These are phyloP conservation scores for Rosa lucieae DNA, from an alignment of 306 rosid genomes.

Conservation along the genomic window DNA sequence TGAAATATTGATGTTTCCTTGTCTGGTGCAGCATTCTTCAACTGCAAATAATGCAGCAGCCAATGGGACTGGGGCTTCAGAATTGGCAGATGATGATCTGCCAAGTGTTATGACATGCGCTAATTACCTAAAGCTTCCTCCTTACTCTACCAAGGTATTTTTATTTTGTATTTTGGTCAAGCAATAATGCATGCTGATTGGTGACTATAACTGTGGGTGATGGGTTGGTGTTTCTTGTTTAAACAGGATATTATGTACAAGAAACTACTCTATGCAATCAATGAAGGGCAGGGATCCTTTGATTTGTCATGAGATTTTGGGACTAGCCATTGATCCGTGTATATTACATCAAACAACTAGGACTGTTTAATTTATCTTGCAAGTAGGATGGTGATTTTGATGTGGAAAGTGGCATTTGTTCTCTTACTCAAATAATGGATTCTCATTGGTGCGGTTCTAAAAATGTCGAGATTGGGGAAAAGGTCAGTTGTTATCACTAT, in stretches of 20 bases:
- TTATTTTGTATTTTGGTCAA: neutral
- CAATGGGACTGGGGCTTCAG: slow-evolving; percentile 75
- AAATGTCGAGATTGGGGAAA: slow-evolving; percentile 30
- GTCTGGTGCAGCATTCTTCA: slow-evolving; percentile 71
- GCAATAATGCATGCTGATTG: neutral
- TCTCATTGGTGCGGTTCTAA: slow-evolving; percentile 36
- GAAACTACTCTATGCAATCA: slow-evolving; percentile 96
- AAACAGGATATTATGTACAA: slow-evolving; percentile 91
- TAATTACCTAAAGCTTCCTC: slow-evolving; percentile 98
- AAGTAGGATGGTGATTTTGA: slow-evolving; percentile 40
- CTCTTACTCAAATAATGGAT: slow-evolving; percentile 52
- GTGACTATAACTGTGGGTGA: neutral
- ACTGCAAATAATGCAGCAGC: slow-evolving; percentile 55
- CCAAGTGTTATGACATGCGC: slow-evolving; percentile 99
- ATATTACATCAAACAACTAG: slow-evolving; percentile 44
- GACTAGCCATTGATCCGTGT: slow-evolving; percentile 52
- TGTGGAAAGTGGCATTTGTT: slow-evolving; percentile 46
- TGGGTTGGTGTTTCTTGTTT: neutral
- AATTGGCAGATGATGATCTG: slow-evolving; percentile 90
- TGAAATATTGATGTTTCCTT: slow-evolving; percentile 8
- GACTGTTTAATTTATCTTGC: slow-evolving; percentile 36
- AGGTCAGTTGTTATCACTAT: slow-evolving; percentile 44
- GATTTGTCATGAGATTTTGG: slow-evolving; percentile 87
- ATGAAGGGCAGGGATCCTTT: slow-evolving; percentile 98
- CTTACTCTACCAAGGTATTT: slow-evolving; percentile 92